Evolutionary conservation across 1,284 basidiomycete species (phyloP).

Genomic region (Sparassis latifolia): DNA sequence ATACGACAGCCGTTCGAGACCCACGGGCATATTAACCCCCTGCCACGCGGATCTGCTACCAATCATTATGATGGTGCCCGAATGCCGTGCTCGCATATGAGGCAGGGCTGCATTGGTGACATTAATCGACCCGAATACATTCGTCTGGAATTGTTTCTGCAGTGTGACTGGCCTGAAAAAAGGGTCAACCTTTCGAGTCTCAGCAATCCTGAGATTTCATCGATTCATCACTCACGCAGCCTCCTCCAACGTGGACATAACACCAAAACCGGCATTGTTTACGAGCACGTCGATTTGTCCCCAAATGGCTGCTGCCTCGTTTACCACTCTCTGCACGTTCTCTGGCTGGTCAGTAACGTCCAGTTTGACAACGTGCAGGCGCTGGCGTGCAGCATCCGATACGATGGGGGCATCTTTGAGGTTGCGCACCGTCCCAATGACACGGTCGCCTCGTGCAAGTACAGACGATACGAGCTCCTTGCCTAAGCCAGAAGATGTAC

Average conservation of each 20-base stretch:
- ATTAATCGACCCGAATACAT: slow-evolving; percentile 30
- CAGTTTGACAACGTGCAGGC: slow-evolving; percentile 28
- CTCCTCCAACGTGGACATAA: slow-evolving; percentile 30
- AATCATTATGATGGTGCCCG: slow-evolving; percentile 27
- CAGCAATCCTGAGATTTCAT: background rate
- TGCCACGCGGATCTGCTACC: slow-evolving; percentile 41
- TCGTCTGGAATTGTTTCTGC: slow-evolving; percentile 26
- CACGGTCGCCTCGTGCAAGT: slow-evolving; percentile 49
- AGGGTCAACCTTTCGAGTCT: slow-evolving; percentile 14
- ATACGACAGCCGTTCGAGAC: no score
- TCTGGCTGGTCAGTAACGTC: slow-evolving; percentile 30
- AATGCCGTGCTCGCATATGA: slow-evolving; percentile 26
- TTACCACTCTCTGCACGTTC: slow-evolving; percentile 30
- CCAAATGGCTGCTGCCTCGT: slow-evolving; percentile 39
- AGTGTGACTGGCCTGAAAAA: slow-evolving; percentile 19
- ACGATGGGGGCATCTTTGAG: slow-evolving; percentile 26
- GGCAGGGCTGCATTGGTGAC: slow-evolving; percentile 30
- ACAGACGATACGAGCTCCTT: slow-evolving; percentile 41
- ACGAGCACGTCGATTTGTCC: slow-evolving; percentile 53
- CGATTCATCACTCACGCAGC: slow-evolving; percentile 20
- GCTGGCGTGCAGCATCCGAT: slow-evolving; percentile 9
- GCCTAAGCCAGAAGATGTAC: slow-evolving; percentile 56
- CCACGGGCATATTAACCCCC: slow-evolving; percentile 34
- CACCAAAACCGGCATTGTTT: slow-evolving; percentile 48
- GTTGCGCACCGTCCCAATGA: slow-evolving; percentile 38